Percentiles rank a stretch among this genome's conserved stretches.
These are phyloP conservation scores for Gamsiella multidivaricata DNA, from an alignment of 192 early-diverging fungal genomes.

Conservation along the genomic window DNA sequence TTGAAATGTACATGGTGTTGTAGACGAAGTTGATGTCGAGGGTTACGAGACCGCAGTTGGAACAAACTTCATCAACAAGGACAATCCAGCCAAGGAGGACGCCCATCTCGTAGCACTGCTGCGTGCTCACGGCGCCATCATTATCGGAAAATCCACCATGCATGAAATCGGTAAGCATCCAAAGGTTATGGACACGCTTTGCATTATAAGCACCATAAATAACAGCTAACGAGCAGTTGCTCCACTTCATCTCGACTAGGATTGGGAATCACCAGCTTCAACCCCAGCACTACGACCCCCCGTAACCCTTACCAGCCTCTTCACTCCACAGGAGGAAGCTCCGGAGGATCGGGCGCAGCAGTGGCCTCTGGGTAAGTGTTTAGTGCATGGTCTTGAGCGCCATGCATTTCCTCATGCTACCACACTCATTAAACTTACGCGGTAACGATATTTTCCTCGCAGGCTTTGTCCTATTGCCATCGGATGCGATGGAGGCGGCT, in stretches of 20 bases:
- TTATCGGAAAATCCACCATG: constrained; percentile 79
- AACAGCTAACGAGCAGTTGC: too few relatives aligned
- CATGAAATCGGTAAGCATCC: constrained; percentile 75
- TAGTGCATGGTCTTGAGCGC: too few relatives aligned
- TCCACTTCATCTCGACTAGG: too few relatives aligned
- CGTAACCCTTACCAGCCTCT: constrained; percentile 70
- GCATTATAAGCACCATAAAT: too few relatives aligned
- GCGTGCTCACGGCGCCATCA: constrained; percentile 68
- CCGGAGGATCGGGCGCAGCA: constrained; percentile 71
- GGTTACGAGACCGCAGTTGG: constrained; percentile 66
- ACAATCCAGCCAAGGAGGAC: constrained; percentile 58
- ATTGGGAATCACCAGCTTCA: constrained; percentile 69
- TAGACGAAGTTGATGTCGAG: constrained; percentile 73
- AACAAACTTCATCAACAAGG: constrained; percentile 68
- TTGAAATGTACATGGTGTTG: too few relatives aligned
- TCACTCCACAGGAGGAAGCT: constrained; percentile 77
- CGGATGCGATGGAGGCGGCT: constrained; percentile 80
- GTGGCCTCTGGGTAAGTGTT: constrained; percentile 69
- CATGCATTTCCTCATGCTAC: too few relatives aligned
- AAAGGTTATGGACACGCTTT: neutral
- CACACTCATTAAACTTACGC: too few relatives aligned
- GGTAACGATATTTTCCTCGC: neutral
- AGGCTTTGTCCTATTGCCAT: constrained; percentile 73
- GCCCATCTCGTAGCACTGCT: constrained; percentile 62
- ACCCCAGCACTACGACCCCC: constrained; percentile 68